phyloP scores from a whole-genome alignment of 179 eudicot genomes.

The Vitellaria paradoxa region DNA sequence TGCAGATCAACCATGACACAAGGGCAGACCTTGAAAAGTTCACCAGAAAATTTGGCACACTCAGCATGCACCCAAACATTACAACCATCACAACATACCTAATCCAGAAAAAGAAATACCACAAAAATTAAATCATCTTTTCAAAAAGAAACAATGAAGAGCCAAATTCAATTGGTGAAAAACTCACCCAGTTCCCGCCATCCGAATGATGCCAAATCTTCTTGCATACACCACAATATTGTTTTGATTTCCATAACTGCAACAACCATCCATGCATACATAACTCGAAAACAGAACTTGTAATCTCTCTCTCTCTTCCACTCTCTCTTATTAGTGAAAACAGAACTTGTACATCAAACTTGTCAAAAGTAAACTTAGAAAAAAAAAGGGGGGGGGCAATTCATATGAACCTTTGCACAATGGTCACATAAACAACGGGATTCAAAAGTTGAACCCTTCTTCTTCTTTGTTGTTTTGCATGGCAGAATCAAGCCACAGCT shows the following conservation, averaged over 20 bases:
- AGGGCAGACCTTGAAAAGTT: slow-evolving; percentile 67
- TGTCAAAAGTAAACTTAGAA: background rate
- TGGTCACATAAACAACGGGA: slow-evolving; percentile 60
- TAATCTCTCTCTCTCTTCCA: too few species aligned
- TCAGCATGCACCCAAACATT: slow-evolving; percentile 87
- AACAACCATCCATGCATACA: slow-evolving; percentile 17
- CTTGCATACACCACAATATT: slow-evolving; percentile 71
- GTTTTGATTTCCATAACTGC: slow-evolving; percentile 59
- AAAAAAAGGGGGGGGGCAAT: background rate
- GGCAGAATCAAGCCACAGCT: slow-evolving; percentile 73
- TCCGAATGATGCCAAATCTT: slow-evolving; percentile 72
- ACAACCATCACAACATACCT: slow-evolving; percentile 97
- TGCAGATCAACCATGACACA: slow-evolving; percentile 8
- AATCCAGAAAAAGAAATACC: slow-evolving; percentile 32
- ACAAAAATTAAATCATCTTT: background rate
- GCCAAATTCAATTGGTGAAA: background rate
- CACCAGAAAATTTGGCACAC: slow-evolving; percentile 65
- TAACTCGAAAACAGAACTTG: background rate
- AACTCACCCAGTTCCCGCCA: slow-evolving; percentile 64
- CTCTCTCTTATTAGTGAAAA: too few species aligned
- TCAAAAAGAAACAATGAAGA: background rate
- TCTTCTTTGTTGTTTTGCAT: slow-evolving; percentile 43
- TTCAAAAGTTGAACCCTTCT: slow-evolving; percentile 30
- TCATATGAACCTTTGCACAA: slow-evolving; percentile 64
- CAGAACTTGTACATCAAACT: background rate